phyloP scores from a whole-genome alignment of 139 green algal genomes.

The Coccomyxa sp. region DNA sequence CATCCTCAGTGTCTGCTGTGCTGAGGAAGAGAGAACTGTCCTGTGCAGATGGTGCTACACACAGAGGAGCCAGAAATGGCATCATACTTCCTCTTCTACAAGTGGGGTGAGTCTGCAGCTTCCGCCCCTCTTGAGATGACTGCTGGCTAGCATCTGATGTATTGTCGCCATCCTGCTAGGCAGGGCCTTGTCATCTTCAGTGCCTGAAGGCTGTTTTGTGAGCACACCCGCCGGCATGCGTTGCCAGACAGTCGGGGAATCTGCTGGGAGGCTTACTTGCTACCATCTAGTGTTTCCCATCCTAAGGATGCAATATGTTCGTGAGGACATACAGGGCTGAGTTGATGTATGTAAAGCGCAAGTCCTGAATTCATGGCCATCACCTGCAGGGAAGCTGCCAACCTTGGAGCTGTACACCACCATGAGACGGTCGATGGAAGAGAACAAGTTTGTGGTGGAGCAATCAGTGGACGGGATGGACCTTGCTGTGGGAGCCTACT shows the following conservation, averaged over 20 bases:
- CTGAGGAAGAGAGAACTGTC: no score
- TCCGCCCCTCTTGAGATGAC: background rate
- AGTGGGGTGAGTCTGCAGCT: constrained; percentile 6
- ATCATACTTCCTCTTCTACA: constrained; percentile 27
- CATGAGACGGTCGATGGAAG: background rate
- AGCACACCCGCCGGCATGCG: no score
- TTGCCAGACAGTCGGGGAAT: no score
- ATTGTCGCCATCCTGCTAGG: no score
- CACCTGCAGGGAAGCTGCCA: constrained; percentile 7
- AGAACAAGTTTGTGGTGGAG: constrained; percentile 16
- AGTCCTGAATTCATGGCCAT: no score
- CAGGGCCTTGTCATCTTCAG: no score
- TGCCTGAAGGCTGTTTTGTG: no score
- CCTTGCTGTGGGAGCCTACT: constrained; percentile 1
- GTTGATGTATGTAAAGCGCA: no score
- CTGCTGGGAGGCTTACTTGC: no score
- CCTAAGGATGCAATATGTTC: no score
- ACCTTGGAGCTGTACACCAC: constrained; percentile 23
- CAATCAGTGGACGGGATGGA: constrained; percentile 16
- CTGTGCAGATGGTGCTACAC: constrained; percentile 12
- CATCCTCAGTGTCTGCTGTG: background rate
- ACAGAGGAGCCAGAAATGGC: background rate
- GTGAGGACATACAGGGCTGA: no score
- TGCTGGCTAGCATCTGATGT: background rate
- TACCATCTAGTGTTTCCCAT: no score